Evolutionary conservation across 345 rosid genomes (phyloP).

Genomic region (Populus alba): DNA sequence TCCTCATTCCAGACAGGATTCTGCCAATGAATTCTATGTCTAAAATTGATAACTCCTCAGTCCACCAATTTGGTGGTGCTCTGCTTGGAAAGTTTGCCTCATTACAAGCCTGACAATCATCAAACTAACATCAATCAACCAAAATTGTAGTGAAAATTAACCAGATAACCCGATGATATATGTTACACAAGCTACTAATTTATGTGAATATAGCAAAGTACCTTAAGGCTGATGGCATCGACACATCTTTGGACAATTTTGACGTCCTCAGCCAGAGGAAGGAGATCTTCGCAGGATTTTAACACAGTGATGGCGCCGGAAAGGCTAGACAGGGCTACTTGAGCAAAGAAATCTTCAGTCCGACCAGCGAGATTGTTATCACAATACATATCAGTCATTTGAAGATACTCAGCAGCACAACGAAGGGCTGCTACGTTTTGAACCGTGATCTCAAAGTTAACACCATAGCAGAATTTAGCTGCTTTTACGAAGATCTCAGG

Average conservation of each 20-base stretch:
- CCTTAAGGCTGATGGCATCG: constrained; percentile 62
- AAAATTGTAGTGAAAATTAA: not conserved
- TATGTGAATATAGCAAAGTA: constrained; percentile 7
- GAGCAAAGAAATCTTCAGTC: constrained; percentile 80
- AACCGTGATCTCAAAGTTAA: constrained; percentile 92
- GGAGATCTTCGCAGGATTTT: constrained; percentile 76
- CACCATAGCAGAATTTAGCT: constrained; percentile 89
- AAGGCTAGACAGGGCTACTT: constrained; percentile 78
- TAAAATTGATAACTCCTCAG: constrained; percentile 79
- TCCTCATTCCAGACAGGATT: constrained; percentile 57
- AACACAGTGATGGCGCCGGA: constrained; percentile 81
- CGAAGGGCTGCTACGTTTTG: constrained; percentile 89
- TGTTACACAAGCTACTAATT: not conserved
- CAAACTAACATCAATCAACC: not conserved
- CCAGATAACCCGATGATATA: not conserved
- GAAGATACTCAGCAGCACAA: constrained; percentile 83
- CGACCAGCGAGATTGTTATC: constrained; percentile 73
- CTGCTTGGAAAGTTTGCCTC: constrained; percentile 83
- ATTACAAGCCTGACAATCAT: constrained; percentile 52
- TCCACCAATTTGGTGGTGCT: constrained; percentile 95
- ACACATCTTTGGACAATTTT: constrained; percentile 67
- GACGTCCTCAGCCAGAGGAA: constrained; percentile 71
- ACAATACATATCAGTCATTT: constrained; percentile 78
- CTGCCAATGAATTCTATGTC: constrained; percentile 50
- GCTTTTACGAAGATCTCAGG: constrained; percentile 90